These are phyloP conservation scores for Debaryomyces udenii DNA, from an alignment of 1,139 yeast species.

Conservation along the genomic window DNA sequence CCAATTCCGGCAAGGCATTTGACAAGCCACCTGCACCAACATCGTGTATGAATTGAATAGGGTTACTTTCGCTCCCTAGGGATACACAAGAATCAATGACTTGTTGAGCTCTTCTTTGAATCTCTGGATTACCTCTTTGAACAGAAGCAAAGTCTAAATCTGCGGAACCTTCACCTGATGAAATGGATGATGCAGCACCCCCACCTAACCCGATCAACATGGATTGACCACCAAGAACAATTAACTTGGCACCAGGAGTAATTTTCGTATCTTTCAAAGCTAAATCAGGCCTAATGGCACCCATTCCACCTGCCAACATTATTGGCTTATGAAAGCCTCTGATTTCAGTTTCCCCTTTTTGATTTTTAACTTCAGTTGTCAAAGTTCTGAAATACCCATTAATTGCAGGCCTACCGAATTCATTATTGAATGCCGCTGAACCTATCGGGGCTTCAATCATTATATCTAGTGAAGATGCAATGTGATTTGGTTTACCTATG, in stretches of 20 bases:
- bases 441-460: constrained; percentile 98
- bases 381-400: constrained; percentile 96
- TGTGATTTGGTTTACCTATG: constrained; percentile 89
- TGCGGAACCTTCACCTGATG: constrained; percentile 96
- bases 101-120: constrained; percentile 98
- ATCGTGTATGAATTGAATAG: constrained; percentile 95
- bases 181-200: constrained; percentile 96
- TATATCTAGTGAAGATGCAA: constrained; percentile 89
- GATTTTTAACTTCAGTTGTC: constrained; percentile 72
- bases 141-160: constrained; percentile 98
- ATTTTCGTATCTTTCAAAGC: constrained; percentile 86
- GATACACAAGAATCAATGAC: constrained; percentile 94
- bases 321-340: constrained; percentile 99
- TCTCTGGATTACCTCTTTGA: constrained; percentile 99
- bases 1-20: constrained; percentile 95
- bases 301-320: constrained; percentile 99
- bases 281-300: constrained; percentile 90
- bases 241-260: constrained; percentile 89
- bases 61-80: constrained; percentile 69
- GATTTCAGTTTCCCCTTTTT: constrained; percentile 66
- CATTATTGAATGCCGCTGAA: constrained; percentile 97
- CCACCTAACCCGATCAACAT: constrained; percentile 99
- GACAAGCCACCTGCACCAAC: constrained; percentile 99
- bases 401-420: constrained; percentile 97
- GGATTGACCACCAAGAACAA: constrained; percentile 97